Conservation (phyloP, 1,284 basidiomycete species). For the Cutaneotrichosporon curvatum region DNA sequence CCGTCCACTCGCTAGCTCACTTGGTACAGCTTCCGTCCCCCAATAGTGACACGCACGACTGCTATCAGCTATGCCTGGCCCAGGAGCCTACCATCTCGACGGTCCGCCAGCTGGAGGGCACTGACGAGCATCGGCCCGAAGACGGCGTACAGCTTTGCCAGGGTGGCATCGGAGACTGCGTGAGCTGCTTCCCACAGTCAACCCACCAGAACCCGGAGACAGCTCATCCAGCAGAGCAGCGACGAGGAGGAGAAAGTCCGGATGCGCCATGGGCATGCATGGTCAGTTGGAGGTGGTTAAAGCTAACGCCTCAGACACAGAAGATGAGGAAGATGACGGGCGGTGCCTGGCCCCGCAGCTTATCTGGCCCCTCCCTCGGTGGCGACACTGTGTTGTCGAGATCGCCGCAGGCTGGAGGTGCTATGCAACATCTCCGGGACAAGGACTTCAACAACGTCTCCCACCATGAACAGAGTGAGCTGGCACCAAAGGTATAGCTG, state of each 20-base stretch:
- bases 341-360: too few relatives aligned
- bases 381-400: too few relatives aligned
- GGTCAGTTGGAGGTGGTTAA: background rate
- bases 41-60: slow-evolving; percentile 27
- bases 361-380: too few relatives aligned
- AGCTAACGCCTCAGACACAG: too few relatives aligned
- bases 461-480: slow-evolving; percentile 36
- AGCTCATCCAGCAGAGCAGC: slow-evolving; percentile 23
- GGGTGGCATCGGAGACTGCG: slow-evolving; percentile 22
- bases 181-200: background rate
- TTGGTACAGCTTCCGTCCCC: slow-evolving; percentile 26
- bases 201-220: slow-evolving; percentile 8
- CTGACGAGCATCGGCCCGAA: slow-evolving; percentile 39
- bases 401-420: too few relatives aligned
- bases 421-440: background rate
- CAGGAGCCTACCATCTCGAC: slow-evolving; percentile 31
- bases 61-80: slow-evolving; percentile 2
- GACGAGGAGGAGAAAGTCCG: slow-evolving; percentile 23
- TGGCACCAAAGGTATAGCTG: background rate
- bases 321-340: too few relatives aligned
- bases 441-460: background rate
- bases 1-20: slow-evolving; percentile 10
- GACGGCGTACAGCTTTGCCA: slow-evolving; percentile 33
- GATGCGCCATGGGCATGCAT: background rate
- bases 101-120: slow-evolving; percentile 38